Evolutionary conservation across 2,329 filamentous ascomycete species (phyloP).

Genomic region (Ceratocystis ficicola): DNA sequence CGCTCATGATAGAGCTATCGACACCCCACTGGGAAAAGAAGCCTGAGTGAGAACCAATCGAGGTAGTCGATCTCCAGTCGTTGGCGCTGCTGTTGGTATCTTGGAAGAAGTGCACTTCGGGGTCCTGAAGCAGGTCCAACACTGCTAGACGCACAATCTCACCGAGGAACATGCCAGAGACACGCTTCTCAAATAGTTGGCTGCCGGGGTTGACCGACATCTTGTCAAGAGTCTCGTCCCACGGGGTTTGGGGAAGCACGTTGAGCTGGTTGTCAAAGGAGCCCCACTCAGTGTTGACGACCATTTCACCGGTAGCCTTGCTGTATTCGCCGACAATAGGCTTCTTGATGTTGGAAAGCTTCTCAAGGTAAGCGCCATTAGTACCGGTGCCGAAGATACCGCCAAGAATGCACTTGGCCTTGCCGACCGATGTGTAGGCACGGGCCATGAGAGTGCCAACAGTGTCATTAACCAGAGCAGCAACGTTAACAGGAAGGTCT

Average conservation of each 20-base stretch:
- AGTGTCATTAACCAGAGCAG: constrained; percentile 92
- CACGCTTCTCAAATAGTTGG: constrained; percentile 98
- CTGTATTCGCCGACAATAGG: constrained; percentile 59
- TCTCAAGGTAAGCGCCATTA: constrained; percentile 95
- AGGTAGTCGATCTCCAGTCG: constrained; percentile 57
- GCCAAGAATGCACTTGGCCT: constrained; percentile 76
- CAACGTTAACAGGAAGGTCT: constrained; percentile 80
- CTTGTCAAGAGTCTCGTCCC: constrained; percentile 66
- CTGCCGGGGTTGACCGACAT: constrained; percentile 82
- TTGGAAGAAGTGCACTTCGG: constrained; percentile 58
- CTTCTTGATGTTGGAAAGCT: constrained; percentile 75
- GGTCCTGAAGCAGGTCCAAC: constrained; percentile 57
- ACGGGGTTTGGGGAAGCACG: constrained; percentile 73
- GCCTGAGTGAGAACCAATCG: constrained; percentile 50
- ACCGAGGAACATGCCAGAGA: constrained; percentile 96
- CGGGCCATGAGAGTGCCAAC: constrained; percentile 96
- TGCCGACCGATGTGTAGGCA: constrained; percentile 83
- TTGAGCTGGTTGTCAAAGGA: constrained; percentile 92
- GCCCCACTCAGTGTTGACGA: constrained; percentile 97
- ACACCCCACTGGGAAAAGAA: constrained; percentile 77
- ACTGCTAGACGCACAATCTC: constrained; percentile 78
- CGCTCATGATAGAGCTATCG: constrained; percentile 80
- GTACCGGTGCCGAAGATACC: constrained; percentile 97
- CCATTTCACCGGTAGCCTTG: constrained; percentile 77
- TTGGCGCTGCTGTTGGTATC: constrained; percentile 63